A percentile compares a stretch with the other conserved stretches of the same genome.
Conservation (phyloP, 768 basidiomycete genomes). For the Neoboletus magnificus region DNA sequence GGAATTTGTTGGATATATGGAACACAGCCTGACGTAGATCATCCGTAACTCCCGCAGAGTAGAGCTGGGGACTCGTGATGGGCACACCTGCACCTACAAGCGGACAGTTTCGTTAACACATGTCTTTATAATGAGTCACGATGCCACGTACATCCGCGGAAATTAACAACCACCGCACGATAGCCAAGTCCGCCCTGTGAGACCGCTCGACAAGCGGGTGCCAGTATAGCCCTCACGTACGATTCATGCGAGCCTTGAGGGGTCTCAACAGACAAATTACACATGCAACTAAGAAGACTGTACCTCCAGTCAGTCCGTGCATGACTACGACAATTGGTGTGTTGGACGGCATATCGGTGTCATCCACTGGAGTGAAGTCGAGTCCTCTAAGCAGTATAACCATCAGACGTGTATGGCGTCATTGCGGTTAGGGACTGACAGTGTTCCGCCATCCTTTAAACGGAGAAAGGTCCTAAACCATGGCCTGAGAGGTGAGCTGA, state of each 20-base stretch:
- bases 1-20: constrained; percentile 69
- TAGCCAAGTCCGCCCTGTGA: constrained; percentile 86
- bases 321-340: constrained; percentile 33
- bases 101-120: constrained; percentile 11
- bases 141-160: constrained; percentile 74
- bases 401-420: neutral
- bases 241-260: constrained; percentile 78
- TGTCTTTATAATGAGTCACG: constrained; percentile 4
- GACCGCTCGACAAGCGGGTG: constrained; percentile 65
- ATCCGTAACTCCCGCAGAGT: constrained; percentile 86
- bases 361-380: constrained; percentile 31
- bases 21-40: constrained; percentile 81
- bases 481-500: constrained; percentile 6
- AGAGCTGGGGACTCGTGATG: constrained; percentile 77
- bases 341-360: constrained; percentile 16
- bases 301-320: constrained; percentile 35
- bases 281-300: neutral
- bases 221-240: constrained; percentile 82
- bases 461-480: constrained; percentile 25
- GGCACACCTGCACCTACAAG: constrained; percentile 77
- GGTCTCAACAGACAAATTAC: constrained; percentile 1
- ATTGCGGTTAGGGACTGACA: constrained; percentile 22
- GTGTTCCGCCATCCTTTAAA: constrained; percentile 31
- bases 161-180: constrained; percentile 88
- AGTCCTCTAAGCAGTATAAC: constrained; percentile 24